Conservation (phyloP, 495 filamentous ascomycete genomes). For the Penicillium coffeae region DNA sequence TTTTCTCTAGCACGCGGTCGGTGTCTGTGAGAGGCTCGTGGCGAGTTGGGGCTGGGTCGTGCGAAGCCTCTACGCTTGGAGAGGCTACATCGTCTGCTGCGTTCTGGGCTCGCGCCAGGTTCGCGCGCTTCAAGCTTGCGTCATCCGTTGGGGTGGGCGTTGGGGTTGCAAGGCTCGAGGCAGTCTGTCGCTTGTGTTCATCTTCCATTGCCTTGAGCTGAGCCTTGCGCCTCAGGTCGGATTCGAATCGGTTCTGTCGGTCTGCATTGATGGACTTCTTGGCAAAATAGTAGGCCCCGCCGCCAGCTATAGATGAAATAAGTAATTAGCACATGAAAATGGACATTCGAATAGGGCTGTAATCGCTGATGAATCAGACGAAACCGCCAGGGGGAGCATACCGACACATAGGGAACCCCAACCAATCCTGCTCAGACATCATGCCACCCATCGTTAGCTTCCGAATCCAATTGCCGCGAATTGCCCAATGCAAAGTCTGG, state of each 20-base stretch:
- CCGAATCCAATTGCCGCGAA: not conserved
- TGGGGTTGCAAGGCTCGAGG: slow-evolving; percentile 11
- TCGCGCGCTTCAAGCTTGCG: slow-evolving; percentile 33
- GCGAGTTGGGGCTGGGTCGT: slow-evolving; percentile 81
- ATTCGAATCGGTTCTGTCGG: slow-evolving; percentile 65
- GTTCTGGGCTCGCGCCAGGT: slow-evolving; percentile 32
- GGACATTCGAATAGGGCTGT: not conserved
- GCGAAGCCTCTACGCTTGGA: slow-evolving; percentile 73
- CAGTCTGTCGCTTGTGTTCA: slow-evolving; percentile 38
- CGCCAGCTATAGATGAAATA: slow-evolving; percentile 57
- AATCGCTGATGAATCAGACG: not conserved
- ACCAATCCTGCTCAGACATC: slow-evolving; percentile 58
- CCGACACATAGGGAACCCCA: slow-evolving; percentile 83
- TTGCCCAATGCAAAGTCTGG: not conserved
- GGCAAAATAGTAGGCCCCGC: slow-evolving; percentile 92
- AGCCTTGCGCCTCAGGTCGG: slow-evolving; percentile 60
- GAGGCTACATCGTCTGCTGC: slow-evolving; percentile 58
- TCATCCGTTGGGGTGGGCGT: slow-evolving; percentile 19
- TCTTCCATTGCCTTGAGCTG: slow-evolving; percentile 57
- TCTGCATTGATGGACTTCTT: slow-evolving; percentile 92
- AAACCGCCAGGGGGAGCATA: slow-evolving; percentile 17
- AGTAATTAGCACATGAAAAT: not conserved
- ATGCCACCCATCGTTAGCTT: not conserved
- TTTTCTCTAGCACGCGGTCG: slow-evolving; percentile 69
- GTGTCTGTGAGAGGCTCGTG: slow-evolving; percentile 73